A percentile compares a stretch with the other conserved stretches of the same genome.
Conservation (phyloP, 2,329 filamentous ascomycete genomes). For the Bipolaris victoriae region DNA sequence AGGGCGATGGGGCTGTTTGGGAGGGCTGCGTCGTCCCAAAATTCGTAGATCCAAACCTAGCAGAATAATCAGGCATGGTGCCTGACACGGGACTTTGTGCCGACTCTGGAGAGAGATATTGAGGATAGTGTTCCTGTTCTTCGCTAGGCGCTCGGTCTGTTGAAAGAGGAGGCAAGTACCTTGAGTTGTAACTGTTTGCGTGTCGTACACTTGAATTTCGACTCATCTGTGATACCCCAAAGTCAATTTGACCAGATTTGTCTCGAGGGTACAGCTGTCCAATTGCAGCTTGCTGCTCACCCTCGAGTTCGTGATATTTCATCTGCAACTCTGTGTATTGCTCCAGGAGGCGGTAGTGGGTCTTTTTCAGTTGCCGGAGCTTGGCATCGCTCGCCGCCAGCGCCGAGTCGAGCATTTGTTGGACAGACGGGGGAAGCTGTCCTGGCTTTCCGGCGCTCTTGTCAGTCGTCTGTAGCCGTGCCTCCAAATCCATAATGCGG, state of each 20-base stretch:
- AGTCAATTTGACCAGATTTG: constrained; percentile 23
- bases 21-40: constrained; percentile 27
- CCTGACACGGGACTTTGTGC: constrained; percentile 28
- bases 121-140: constrained; percentile 38
- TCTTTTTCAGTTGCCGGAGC: constrained; percentile 58
- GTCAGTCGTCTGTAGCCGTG: constrained; percentile 35
- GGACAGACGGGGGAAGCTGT: constrained; percentile 49
- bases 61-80: constrained; percentile 31
- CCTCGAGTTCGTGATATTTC: constrained; percentile 51
- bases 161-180: constrained; percentile 34
- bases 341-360: constrained; percentile 58
- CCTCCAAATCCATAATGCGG: constrained; percentile 56
- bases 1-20: constrained; percentile 28
- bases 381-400: constrained; percentile 56
- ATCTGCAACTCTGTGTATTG: constrained; percentile 59
- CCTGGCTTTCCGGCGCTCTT: constrained; percentile 36
- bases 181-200: constrained; percentile 28
- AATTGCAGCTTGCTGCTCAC: constrained; percentile 37
- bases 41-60: constrained; percentile 40
- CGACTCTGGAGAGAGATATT: constrained; percentile 40
- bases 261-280: constrained; percentile 33
- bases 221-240: constrained; percentile 27
- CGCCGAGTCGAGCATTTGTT: constrained; percentile 57
- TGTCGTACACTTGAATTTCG: constrained; percentile 39
- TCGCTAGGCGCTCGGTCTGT: constrained; percentile 26